phyloP scores from a whole-genome alignment of 2,329 filamentous ascomycete species.

The Fusarium succisae region DNA sequence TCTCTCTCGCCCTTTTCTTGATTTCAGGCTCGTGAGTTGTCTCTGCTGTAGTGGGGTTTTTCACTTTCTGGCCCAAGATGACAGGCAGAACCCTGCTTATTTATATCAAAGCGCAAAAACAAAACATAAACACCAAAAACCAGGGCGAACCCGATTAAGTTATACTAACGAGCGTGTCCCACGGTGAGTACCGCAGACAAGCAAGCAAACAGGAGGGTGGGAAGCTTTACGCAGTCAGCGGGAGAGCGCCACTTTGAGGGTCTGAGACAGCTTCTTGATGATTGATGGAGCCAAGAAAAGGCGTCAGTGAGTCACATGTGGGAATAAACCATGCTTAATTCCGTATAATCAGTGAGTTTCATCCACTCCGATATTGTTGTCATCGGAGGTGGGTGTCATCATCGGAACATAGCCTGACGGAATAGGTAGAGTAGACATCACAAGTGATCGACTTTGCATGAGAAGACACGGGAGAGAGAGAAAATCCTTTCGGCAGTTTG shows the following conservation, averaged over 20 bases:
- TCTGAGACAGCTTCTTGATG: not conserved
- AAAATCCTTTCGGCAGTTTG: slow-evolving; percentile 19
- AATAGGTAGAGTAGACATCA: not conserved
- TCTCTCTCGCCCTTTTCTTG: not conserved
- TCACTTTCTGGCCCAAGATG: slow-evolving; percentile 7
- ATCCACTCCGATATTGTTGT: not conserved
- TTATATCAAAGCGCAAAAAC: slow-evolving; percentile 7
- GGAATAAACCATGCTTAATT: not conserved
- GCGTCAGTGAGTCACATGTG: slow-evolving; percentile 32
- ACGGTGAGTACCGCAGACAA: slow-evolving; percentile 16
- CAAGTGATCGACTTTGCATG: not conserved
- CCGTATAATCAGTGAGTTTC: not conserved
- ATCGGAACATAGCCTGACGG: not conserved
- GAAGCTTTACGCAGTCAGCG: slow-evolving; percentile 16
- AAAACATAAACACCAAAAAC: not conserved
- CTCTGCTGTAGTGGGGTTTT: slow-evolving; percentile 33
- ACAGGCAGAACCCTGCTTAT: slow-evolving; percentile 31
- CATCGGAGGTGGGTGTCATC: not conserved
- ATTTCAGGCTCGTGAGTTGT: slow-evolving; percentile 40
- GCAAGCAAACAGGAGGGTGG: not conserved
- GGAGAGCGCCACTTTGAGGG: slow-evolving; percentile 23
- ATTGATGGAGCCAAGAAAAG: not conserved
- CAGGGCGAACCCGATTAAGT: not conserved
- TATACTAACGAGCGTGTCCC: slow-evolving; percentile 6
- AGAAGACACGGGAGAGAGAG: not conserved